phyloP scores from a whole-genome alignment of 768 basidiomycete species.

The Leucocoprinus leucothites region DNA sequence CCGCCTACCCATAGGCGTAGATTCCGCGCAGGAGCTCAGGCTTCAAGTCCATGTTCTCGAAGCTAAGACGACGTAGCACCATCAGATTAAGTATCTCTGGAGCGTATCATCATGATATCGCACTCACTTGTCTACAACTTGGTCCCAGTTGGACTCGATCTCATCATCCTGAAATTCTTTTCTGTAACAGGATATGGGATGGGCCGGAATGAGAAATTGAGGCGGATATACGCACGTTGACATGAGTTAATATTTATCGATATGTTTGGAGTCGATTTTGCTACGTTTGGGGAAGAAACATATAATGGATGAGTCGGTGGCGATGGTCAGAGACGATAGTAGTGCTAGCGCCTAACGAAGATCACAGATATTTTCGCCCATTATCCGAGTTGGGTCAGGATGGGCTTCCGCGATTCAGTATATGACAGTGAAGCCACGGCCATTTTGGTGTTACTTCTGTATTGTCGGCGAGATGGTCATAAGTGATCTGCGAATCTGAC shows the following conservation, averaged over 20 bases:
- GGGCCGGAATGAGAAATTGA: constrained; percentile 8
- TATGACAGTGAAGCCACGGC: too few relatives aligned
- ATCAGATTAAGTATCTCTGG: constrained; percentile 19
- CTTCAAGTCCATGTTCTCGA: constrained; percentile 98
- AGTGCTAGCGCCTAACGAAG: constrained; percentile 22
- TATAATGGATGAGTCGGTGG: constrained; percentile 16
- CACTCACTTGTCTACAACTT: constrained; percentile 91
- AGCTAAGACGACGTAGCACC: constrained; percentile 43
- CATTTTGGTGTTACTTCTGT: too few relatives aligned
- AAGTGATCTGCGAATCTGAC: too few relatives aligned
- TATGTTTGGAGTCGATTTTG: constrained; percentile 42
- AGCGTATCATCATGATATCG: constrained; percentile 31
- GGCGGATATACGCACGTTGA: constrained; percentile 37
- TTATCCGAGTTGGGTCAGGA: too few relatives aligned
- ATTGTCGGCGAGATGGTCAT: too few relatives aligned
- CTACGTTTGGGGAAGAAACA: constrained; percentile 29
- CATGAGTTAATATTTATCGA: constrained; percentile 36
- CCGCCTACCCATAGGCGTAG: constrained; percentile 90
- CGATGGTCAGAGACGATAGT: constrained; percentile 21
- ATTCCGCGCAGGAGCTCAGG: constrained; percentile 95
- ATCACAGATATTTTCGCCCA: constrained; percentile 27
- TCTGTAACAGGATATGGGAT: constrained; percentile 29
- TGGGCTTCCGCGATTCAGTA: too few relatives aligned
- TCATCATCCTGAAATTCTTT: constrained; percentile 85
- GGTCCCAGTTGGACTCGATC: constrained; percentile 99